These are phyloP conservation scores for Rhexocercosporidium sp. DNA, from an alignment of 2,329 filamentous ascomycete genomes.

Conservation along the genomic window DNA sequence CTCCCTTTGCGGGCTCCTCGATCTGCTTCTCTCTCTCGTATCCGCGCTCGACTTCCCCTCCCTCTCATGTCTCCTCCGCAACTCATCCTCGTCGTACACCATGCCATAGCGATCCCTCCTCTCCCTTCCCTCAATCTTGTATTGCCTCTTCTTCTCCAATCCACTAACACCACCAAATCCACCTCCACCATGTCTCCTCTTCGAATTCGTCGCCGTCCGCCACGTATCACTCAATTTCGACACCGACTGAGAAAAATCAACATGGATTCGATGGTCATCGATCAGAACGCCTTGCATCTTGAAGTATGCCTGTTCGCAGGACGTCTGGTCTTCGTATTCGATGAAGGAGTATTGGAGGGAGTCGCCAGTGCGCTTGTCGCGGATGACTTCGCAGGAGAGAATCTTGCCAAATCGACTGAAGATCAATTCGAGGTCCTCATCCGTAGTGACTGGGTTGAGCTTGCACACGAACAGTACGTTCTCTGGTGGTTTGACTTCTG, in stretches of 20 bases:
- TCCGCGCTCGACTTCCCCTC: conserved; percentile 40
- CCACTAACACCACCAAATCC: conserved; percentile 91
- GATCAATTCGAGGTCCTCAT: conserved; percentile 92
- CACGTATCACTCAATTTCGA: conserved; percentile 86
- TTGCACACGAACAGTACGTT: conserved; percentile 99
- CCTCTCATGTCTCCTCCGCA: conserved; percentile 56
- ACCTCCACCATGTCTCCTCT: conserved; percentile 68
- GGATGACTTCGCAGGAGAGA: conserved; percentile 92
- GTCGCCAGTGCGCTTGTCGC: conserved; percentile 91
- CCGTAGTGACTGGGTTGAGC: conserved; percentile 93
- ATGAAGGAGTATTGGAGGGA: conserved; percentile 98
- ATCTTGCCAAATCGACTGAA: conserved; percentile 97
- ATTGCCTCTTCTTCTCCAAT: conserved; percentile 90
- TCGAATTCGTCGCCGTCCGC: conserved; percentile 84
- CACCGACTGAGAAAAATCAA: conserved; percentile 97
- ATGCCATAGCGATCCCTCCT: conserved; percentile 69
- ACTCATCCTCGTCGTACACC: conserved; percentile 79
- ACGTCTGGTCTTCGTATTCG: conserved; percentile 90
- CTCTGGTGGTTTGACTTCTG: conserved; percentile 95
- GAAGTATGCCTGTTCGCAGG: conserved; percentile 94
- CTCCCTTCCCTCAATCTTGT: conserved; percentile 59
- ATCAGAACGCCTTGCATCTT: conserved; percentile 99
- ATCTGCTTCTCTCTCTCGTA: conserved; percentile 40
- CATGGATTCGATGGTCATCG: conserved; percentile 95
- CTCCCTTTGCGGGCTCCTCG: conserved; percentile 37